Percentiles rank a stretch among this genome's conserved stretches.
Conservation (phyloP, 1,284 basidiomycete species). For the Puccinia horiana region DNA sequence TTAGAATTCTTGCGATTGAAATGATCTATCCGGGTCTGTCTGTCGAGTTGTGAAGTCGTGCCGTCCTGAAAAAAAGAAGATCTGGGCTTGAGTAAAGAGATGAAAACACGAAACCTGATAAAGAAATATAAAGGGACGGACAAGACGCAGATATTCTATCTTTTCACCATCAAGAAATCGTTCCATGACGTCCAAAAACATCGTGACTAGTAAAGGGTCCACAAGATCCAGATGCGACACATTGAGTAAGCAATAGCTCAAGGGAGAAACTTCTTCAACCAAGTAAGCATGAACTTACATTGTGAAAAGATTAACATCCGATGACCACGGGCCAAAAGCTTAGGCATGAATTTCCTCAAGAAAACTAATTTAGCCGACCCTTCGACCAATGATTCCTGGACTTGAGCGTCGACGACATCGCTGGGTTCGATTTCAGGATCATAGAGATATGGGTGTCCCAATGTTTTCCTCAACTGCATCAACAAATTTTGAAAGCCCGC, state of each 20-base stretch:
- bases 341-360: constrained; percentile 53
- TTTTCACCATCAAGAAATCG: constrained; percentile 49
- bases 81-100: constrained; percentile 1
- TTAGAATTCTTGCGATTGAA: constrained; percentile 46
- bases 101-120: neutral
- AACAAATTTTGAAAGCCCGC: constrained; percentile 53
- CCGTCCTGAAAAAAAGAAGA: constrained; percentile 35
- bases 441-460: constrained; percentile 54
- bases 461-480: constrained; percentile 56
- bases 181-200: constrained; percentile 47
- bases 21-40: constrained; percentile 48
- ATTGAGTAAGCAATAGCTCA: neutral
- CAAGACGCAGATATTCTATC: constrained; percentile 34
- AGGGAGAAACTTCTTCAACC: constrained; percentile 41
- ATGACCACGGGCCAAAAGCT: constrained; percentile 55
- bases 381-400: constrained; percentile 42
- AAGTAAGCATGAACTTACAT: constrained; percentile 51
- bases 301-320: constrained; percentile 56
- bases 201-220: constrained; percentile 17
- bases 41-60: constrained; percentile 43
- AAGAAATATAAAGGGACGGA: neutral
- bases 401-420: constrained; percentile 33
- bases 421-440: constrained; percentile 46
- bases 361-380: constrained; percentile 48
- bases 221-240: constrained; percentile 6